Percentiles rank a stretch among this genome's conserved stretches.
Evolutionary conservation across 139 green algal species (phyloP).

Genomic region (Volvox africanus): DNA sequence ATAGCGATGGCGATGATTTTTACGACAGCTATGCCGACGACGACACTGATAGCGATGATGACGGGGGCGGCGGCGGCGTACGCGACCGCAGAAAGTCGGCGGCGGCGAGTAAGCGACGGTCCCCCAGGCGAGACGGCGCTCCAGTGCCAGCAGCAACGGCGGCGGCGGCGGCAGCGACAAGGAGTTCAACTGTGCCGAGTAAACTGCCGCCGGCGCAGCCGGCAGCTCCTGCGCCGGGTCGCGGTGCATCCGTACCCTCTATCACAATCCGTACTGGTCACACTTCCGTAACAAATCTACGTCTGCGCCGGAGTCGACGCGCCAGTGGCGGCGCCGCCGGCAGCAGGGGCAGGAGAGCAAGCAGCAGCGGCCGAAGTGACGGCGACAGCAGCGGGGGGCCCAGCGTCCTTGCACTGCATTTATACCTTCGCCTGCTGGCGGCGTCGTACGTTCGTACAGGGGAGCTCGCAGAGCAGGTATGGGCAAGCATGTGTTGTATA

Average conservation of each 20-base stretch:
- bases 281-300: neutral
- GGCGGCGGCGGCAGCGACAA: neutral
- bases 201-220: too few relatives aligned
- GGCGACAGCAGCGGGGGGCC: conserved; percentile 10
- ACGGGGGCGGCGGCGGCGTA: neutral
- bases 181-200: neutral
- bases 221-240: neutral
- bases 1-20: neutral
- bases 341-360: neutral
- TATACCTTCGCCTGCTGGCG: conserved; percentile 40
- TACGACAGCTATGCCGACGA: neutral
- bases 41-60: neutral
- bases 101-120: neutral
- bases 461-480: conserved; percentile 39
- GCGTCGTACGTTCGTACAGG: conserved; percentile 21
- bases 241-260: neutral
- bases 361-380: neutral
- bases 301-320: neutral
- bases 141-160: neutral
- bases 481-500: too few relatives aligned
- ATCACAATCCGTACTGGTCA: conserved; percentile 2
- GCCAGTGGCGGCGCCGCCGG: neutral
- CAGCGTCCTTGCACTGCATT: conserved; percentile 30
- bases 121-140: neutral
- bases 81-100: neutral